Percentiles rank a stretch among this genome's conserved stretches.
phyloP scores from a whole-genome alignment of 2,329 filamentous ascomycete species.

The Byssothecium circinans region DNA sequence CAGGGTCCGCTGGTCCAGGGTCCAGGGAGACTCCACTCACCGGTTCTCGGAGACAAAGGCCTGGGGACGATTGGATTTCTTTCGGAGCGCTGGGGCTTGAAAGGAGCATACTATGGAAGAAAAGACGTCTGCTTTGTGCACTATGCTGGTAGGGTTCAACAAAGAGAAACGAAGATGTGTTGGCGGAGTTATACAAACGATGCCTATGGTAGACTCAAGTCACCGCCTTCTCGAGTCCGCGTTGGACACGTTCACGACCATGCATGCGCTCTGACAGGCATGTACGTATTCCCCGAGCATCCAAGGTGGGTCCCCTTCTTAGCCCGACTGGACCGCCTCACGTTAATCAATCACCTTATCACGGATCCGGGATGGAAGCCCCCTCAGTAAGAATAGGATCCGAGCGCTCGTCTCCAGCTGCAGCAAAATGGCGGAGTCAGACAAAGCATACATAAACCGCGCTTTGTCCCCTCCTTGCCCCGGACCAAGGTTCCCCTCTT shows the following conservation, averaged over 20 bases:
- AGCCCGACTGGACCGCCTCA: constrained; percentile 21
- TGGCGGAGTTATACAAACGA: too few relatives aligned
- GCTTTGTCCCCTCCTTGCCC: constrained; percentile 3
- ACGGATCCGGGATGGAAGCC: constrained; percentile 13
- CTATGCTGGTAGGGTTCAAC: not conserved
- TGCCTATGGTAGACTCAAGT: too few relatives aligned
- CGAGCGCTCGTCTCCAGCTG: not conserved
- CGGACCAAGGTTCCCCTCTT: constrained; percentile 3
- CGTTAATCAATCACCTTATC: constrained; percentile 22
- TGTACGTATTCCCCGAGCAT: constrained; percentile 8
- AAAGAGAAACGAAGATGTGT: not conserved
- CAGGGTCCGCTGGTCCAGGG: constrained; percentile 13
- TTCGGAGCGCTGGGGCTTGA: too few relatives aligned
- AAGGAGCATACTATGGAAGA: not conserved
- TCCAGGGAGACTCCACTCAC: constrained; percentile 6
- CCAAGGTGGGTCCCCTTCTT: constrained; percentile 7
- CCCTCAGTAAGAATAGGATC: constrained; percentile 1
- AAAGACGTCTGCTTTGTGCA: not conserved
- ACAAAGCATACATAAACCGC: constrained; percentile 11
- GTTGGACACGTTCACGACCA: constrained; percentile 3
- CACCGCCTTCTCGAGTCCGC: constrained; percentile 1
- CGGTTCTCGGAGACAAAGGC: constrained; percentile 13
- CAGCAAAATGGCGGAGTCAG: not conserved
- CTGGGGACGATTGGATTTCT: not conserved
- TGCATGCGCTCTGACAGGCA: constrained; percentile 6